phyloP scores from a whole-genome alignment of 768 basidiomycete genomes.

The Pleurotus eryngii region DNA sequence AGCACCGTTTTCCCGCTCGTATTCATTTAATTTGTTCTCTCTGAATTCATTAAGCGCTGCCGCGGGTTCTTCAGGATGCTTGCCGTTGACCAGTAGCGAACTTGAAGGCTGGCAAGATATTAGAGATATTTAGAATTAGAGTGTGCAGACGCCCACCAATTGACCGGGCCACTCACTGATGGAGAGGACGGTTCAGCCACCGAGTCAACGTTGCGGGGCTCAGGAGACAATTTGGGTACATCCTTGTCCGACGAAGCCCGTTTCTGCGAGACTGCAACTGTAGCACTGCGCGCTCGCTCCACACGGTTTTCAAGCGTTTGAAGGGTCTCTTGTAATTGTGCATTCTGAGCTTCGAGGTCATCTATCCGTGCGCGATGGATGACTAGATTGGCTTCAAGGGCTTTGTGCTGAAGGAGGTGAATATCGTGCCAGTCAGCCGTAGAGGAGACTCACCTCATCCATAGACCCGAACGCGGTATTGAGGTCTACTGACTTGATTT shows the following conservation, averaged over 20 bases:
- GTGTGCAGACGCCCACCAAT: slow-evolving; percentile 61
- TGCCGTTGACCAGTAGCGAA: slow-evolving; percentile 33
- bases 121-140: slow-evolving; percentile 41
- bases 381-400: slow-evolving; percentile 57
- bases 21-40: slow-evolving; percentile 43
- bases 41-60: slow-evolving; percentile 34
- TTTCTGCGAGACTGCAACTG: slow-evolving; percentile 45
- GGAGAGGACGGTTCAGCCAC: slow-evolving; percentile 57
- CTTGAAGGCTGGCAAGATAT: slow-evolving; percentile 41
- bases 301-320: slow-evolving; percentile 55
- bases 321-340: slow-evolving; percentile 49
- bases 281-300: slow-evolving; percentile 56
- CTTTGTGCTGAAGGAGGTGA: slow-evolving; percentile 42
- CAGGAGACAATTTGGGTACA: slow-evolving; percentile 21
- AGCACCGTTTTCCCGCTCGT: slow-evolving; percentile 43
- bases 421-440: not conserved
- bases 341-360: slow-evolving; percentile 47
- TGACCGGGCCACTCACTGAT: slow-evolving; percentile 67
- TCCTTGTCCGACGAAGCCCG: slow-evolving; percentile 25
- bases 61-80: slow-evolving; percentile 23
- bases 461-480: slow-evolving; percentile 19
- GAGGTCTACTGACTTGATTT: slow-evolving; percentile 15
- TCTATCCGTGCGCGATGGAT: slow-evolving; percentile 45
- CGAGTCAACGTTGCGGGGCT: slow-evolving; percentile 44
- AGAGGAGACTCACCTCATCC: slow-evolving; percentile 50